Conservation (phyloP, 192 early-diverging fungal genomes). For the Coemansia sp. region DNA sequence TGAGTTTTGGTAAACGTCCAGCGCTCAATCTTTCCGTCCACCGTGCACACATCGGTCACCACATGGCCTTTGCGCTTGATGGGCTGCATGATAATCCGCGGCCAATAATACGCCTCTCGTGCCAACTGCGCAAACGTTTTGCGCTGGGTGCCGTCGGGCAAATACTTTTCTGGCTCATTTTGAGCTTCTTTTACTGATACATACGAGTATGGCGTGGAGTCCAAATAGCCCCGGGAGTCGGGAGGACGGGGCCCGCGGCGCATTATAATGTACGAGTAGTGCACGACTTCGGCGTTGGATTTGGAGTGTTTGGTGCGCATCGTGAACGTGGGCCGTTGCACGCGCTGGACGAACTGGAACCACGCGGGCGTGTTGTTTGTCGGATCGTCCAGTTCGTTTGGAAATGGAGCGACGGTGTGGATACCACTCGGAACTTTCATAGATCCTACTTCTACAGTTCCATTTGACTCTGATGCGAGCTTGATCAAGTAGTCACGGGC, state of each 20-base stretch:
- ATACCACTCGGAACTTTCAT: slow-evolving; percentile 8
- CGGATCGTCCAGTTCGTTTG: slow-evolving; percentile 75
- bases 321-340: slow-evolving; percentile 65
- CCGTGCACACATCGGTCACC: slow-evolving; percentile 66
- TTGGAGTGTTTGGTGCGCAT: slow-evolving; percentile 69
- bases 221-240: not conserved
- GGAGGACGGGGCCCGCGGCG: slow-evolving; percentile 60
- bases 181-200: slow-evolving; percentile 3
- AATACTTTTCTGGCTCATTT: slow-evolving; percentile 14
- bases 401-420: slow-evolving; percentile 83
- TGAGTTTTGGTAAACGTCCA: slow-evolving; percentile 69
- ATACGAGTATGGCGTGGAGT: not conserved
- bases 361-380: slow-evolving; percentile 60
- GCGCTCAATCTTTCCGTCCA: slow-evolving; percentile 60
- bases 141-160: slow-evolving; percentile 10
- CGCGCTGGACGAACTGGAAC: slow-evolving; percentile 83
- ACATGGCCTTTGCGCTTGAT: slow-evolving; percentile 79
- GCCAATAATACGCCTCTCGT: slow-evolving; percentile 60
- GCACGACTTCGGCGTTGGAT: slow-evolving; percentile 67
- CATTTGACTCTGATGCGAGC: not conserved
- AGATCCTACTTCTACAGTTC: not conserved
- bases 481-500: slow-evolving; percentile 66
- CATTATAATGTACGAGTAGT: slow-evolving; percentile 78
- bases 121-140: slow-evolving; percentile 25
- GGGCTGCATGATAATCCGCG: slow-evolving; percentile 71